Base-by-base conservation (phyloP, 345 rosid species). In the Sonneratia alba region DNA sequence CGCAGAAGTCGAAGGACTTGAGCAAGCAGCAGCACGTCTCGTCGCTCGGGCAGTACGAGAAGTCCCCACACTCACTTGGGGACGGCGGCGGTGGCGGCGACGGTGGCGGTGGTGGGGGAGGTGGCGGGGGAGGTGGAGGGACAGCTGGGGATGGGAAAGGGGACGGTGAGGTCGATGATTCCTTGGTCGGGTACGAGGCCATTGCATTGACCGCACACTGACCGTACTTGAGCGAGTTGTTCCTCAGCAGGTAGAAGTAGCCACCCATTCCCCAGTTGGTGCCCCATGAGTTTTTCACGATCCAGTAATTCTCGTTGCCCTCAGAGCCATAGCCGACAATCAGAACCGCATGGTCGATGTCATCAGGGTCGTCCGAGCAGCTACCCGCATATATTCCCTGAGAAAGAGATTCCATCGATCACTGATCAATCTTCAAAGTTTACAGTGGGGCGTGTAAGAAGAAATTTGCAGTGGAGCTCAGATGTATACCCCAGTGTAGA, bases 261-360 rank as follows among this genome's bases (percentile, higher is more conserved):
- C 91, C 92, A 0, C 81, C 77, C 7, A 85, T 68, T 11, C 96
- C 96, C 96, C 96, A 90, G 10, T 75, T 79, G 19, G 92, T 85
- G 27, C 96, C 96, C 92, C 96, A 87, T 2, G 96, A 93, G 69
- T 93, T 90, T 72, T 83, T 90, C 75, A 84, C 91, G 10, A 93
- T 85, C 98, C 97, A 93, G 66, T 90, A 92, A n/a, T 88, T 84
- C 70, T 87, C 88, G 42, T 59, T 81, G 3, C 62, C 75, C 79
- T 91, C 87, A 1, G 97, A 83, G 16, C 88, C 97, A 19, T 83
- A 92, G 6, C 98, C 98, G 55, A 90, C 89, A 2, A 90, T 80
- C 73, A 90, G 56, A 59, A 86, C 89, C 0, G 95, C 97, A 69
- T 90, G 97, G 81, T 92, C 88, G 36, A 92, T 86, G 51, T 85